Evolutionary conservation across 1,139 yeast genomes (phyloP).

Genomic region (Suhomyces terraborum): DNA sequence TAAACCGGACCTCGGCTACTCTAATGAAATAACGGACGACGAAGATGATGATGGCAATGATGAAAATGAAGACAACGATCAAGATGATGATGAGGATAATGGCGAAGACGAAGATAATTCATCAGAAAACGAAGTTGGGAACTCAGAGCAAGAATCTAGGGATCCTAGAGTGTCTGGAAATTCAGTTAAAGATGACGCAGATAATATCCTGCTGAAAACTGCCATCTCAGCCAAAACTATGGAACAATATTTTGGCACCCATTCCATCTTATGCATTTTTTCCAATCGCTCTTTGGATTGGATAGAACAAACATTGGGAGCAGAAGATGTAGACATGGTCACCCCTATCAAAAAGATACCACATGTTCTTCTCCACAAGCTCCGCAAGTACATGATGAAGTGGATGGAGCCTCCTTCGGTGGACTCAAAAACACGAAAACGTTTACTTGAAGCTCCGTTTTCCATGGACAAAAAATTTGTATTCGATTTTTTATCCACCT

Average conservation of each 20-base stretch:
- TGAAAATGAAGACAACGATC: background rate
- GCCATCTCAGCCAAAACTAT: slow-evolving; percentile 4
- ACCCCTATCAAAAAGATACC: slow-evolving; percentile 38
- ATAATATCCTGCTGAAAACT: background rate
- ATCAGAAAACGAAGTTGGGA: background rate
- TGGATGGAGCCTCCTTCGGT: slow-evolving; percentile 40
- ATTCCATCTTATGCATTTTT: slow-evolving; percentile 41
- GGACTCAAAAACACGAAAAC: slow-evolving; percentile 23
- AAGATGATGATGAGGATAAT: slow-evolving; percentile 4
- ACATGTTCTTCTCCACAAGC: slow-evolving; percentile 24
- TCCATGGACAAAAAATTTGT: slow-evolving; percentile 29
- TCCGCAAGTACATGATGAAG: slow-evolving; percentile 25
- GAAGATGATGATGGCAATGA: slow-evolving; percentile 5
- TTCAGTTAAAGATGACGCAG: background rate
- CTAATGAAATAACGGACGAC: slow-evolving; percentile 3
- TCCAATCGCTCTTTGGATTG: slow-evolving; percentile 39
- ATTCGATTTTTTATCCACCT: slow-evolving; percentile 25
- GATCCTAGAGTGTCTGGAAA: background rate
- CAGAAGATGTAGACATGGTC: slow-evolving; percentile 24
- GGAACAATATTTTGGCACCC: slow-evolving; percentile 38
- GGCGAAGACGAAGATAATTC: background rate
- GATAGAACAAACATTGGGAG: slow-evolving; percentile 32
- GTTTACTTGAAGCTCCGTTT: slow-evolving; percentile 31
- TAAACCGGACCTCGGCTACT: slow-evolving; percentile 8
- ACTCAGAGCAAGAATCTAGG: background rate